Conservation (phyloP, 2,329 filamentous ascomycete genomes). For the Pseudogymnoascus sp. region DNA sequence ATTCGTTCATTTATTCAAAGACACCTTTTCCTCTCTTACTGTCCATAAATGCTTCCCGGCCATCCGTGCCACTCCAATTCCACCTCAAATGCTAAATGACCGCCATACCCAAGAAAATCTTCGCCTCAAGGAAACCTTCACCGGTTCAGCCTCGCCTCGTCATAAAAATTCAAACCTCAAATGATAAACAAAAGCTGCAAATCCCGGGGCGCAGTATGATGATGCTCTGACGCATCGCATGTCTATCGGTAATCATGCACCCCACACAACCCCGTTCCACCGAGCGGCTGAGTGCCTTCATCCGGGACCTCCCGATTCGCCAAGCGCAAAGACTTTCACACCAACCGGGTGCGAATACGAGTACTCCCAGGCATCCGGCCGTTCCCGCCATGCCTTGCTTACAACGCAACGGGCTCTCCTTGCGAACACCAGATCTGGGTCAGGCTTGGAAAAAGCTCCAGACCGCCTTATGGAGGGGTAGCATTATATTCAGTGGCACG, state of each 20-base stretch:
- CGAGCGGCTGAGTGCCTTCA: not conserved
- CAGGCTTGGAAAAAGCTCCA: not conserved
- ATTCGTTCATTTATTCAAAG: not conserved
- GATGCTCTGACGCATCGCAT: not conserved
- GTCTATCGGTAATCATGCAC: not conserved
- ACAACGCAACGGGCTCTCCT: not conserved
- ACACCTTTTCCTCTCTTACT: not conserved
- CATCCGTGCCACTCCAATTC: not conserved
- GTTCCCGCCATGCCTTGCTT: not conserved
- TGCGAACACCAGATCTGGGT: not conserved
- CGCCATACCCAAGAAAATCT: not conserved
- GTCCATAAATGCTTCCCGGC: not conserved
- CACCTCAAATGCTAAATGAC: not conserved
- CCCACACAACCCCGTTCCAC: not conserved
- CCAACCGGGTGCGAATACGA: conserved; percentile 4
- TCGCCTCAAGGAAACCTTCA: not conserved
- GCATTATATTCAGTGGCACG: not conserved
- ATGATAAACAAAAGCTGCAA: not conserved
- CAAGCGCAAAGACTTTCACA: not conserved
- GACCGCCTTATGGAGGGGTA: conserved; percentile 4
- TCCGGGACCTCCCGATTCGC: conserved; percentile 3
- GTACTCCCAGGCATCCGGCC: not conserved
- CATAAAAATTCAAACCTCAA: not conserved
- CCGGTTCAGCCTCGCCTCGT: too few relatives aligned
- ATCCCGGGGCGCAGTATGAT: not conserved